Evolutionary conservation across 441 rosid genomes (phyloP).

Genomic region (Corymbia citriodora): DNA sequence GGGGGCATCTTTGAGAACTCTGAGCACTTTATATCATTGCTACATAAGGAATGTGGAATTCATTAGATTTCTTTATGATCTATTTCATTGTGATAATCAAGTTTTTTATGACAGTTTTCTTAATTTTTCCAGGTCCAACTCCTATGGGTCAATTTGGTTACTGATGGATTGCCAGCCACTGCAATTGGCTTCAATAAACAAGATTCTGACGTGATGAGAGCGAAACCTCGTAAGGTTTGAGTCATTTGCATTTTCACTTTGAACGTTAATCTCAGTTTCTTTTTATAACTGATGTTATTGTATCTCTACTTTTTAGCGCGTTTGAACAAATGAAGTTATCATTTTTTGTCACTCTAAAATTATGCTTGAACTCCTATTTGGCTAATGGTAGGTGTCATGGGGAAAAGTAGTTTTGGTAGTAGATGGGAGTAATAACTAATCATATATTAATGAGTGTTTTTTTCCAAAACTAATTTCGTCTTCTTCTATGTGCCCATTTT

Average conservation of each 20-base stretch:
- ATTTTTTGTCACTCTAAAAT: not conserved
- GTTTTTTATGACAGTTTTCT: conserved; percentile 1
- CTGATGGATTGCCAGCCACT: conserved; percentile 99
- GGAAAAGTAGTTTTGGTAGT: not conserved
- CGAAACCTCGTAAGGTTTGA: conserved; percentile 92
- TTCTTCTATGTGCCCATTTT: not conserved
- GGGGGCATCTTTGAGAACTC: not conserved
- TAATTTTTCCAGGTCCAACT: conserved; percentile 74
- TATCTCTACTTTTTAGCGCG: not conserved
- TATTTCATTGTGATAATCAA: not conserved
- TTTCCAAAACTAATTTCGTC: not conserved
- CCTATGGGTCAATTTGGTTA: conserved; percentile 98
- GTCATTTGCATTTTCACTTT: not conserved
- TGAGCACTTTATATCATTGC: not conserved
- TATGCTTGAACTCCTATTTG: not conserved
- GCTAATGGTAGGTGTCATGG: not conserved
- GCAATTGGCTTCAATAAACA: conserved; percentile 99
- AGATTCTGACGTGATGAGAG: conserved; percentile 97
- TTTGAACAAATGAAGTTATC: not conserved
- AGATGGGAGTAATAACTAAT: not conserved
- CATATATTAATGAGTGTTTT: not conserved
- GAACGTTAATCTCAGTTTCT: not conserved
- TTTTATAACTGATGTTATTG: not conserved
- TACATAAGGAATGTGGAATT: not conserved
- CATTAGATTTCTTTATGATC: not conserved